Conservation (phyloP, 2,329 filamentous ascomycete genomes). For the Colletotrichum plurivorum region DNA sequence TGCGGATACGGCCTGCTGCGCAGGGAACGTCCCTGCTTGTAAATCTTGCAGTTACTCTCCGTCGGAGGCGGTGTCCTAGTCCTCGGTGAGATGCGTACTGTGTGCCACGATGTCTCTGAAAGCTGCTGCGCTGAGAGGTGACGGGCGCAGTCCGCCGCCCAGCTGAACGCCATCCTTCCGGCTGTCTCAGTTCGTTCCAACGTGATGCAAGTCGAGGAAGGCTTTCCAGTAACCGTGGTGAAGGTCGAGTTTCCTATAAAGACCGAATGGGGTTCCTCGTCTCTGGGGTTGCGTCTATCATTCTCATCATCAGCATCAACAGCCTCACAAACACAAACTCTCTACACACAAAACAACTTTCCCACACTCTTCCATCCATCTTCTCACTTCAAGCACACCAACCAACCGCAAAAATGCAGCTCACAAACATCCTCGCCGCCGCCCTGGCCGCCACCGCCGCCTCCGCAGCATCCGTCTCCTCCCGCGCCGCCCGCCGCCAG, state of each 20-base stretch:
- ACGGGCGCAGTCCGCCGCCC: neutral
- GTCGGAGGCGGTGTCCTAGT: neutral
- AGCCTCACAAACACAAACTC: conserved; percentile 3
- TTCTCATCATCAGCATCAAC: conserved; percentile 18
- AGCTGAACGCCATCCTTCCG: conserved; percentile 13
- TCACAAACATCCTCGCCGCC: conserved; percentile 29
- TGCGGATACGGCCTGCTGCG: neutral
- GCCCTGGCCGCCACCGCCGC: conserved; percentile 15
- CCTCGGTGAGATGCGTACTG: neutral
- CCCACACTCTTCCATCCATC: neutral
- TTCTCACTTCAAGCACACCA: neutral
- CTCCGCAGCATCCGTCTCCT: conserved; percentile 10
- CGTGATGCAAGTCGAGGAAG: neutral
- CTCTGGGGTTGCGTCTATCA: neutral
- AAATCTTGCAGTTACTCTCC: neutral
- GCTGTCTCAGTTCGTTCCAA: neutral
- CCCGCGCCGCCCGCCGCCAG: conserved; percentile 23
- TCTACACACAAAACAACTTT: neutral
- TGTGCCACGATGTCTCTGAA: conserved; percentile 13
- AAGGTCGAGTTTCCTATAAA: conserved; percentile 7
- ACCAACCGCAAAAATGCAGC: conserved; percentile 29
- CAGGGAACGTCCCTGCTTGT: neutral
- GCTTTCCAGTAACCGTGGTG: too few relatives aligned
- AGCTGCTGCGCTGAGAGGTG: neutral
- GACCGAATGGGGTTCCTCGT: neutral